These are phyloP conservation scores for Anisodus tanguticus DNA, from an alignment of 257 asterid species.

Conservation along the genomic window DNA sequence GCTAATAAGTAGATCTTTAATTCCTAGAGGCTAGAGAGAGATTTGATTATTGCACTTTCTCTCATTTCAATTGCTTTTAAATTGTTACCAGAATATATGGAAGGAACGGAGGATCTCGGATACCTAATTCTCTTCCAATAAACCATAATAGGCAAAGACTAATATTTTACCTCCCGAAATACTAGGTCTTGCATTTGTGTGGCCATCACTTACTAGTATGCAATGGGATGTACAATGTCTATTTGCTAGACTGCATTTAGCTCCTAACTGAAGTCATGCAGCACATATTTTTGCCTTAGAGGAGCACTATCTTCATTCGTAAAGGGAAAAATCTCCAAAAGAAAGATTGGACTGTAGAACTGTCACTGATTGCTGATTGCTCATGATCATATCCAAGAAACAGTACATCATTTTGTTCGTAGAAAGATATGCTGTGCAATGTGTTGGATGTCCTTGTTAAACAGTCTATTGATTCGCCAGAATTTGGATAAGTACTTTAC, in stretches of 20 bases:
- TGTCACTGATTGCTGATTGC: not conserved
- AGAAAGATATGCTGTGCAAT: not conserved
- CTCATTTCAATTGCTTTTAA: not conserved
- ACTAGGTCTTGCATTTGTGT: not conserved
- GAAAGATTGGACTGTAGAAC: not conserved
- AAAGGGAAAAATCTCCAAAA: not conserved
- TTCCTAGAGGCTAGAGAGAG: not conserved
- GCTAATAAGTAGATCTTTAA: too few species aligned
- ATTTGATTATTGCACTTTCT: not conserved
- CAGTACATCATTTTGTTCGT: not conserved
- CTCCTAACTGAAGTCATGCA: not conserved
- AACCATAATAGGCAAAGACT: too few species aligned
- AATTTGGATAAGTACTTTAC: not conserved
- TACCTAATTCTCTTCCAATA: not conserved
- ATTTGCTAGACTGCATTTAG: not conserved
- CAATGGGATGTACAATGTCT: not conserved
- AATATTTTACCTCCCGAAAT: too few species aligned
- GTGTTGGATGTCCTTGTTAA: not conserved
- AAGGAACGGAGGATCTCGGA: not conserved
- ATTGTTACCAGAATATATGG: not conserved
- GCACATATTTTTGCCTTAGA: not conserved
- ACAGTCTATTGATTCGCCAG: not conserved
- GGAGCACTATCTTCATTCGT: not conserved
- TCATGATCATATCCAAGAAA: not conserved
- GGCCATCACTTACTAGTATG: not conserved